phyloP scores from a whole-genome alignment of 768 basidiomycete species.

The Sarcodon aspratus region DNA sequence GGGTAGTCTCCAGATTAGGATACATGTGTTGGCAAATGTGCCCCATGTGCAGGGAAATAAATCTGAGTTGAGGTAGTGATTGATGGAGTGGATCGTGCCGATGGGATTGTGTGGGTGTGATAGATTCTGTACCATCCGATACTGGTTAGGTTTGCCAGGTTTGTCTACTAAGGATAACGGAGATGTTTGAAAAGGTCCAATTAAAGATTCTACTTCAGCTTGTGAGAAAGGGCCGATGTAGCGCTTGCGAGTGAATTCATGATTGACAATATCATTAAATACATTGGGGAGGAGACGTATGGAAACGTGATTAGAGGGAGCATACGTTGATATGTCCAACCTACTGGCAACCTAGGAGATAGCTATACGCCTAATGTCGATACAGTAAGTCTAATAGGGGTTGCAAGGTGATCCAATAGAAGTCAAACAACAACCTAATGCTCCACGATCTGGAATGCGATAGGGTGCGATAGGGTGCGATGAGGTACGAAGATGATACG shows the following conservation, averaged over 20 bases:
- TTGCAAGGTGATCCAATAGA: too few relatives aligned
- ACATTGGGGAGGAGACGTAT: too few relatives aligned
- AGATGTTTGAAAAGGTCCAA: conserved; percentile 17
- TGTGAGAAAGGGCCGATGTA: conserved; percentile 4
- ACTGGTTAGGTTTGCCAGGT: conserved; percentile 11
- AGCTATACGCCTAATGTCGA: too few relatives aligned
- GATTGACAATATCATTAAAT: background rate
- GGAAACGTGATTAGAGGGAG: too few relatives aligned
- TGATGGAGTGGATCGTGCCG: conserved; percentile 14
- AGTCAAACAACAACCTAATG: too few relatives aligned
- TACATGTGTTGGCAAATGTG: conserved; percentile 22
- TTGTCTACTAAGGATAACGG: conserved; percentile 17
- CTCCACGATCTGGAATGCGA: too few relatives aligned
- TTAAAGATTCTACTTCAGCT: background rate
- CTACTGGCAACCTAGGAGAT: too few relatives aligned
- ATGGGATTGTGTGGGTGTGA: conserved; percentile 6
- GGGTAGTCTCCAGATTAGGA: conserved; percentile 22
- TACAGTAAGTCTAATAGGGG: too few relatives aligned
- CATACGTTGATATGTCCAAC: too few relatives aligned
- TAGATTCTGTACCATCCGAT: conserved; percentile 15
- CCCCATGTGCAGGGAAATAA: conserved; percentile 32
- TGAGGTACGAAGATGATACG: too few relatives aligned
- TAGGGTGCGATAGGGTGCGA: too few relatives aligned
- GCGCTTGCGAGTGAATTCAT: background rate
- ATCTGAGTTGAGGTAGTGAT: conserved; percentile 18